Conservation (phyloP, 1,284 basidiomycete genomes). For the Sutorius eximius region DNA sequence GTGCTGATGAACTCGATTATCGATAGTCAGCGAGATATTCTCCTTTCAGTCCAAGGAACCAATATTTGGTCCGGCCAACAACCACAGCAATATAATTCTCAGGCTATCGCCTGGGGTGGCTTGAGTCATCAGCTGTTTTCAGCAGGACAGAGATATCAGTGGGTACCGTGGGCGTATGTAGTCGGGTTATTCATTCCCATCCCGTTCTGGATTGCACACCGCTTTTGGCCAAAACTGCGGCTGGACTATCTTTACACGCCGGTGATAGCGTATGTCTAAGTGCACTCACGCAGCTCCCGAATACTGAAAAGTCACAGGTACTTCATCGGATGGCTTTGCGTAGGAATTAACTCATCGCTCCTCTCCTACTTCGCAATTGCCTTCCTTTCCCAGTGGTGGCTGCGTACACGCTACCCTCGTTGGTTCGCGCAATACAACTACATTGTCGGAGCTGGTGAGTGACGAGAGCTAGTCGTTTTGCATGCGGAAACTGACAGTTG, state of each 20-base stretch:
- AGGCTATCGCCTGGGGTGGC: conserved; percentile 66
- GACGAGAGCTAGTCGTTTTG: neutral
- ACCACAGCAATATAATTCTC: conserved; percentile 57
- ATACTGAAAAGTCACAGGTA: conserved; percentile 31
- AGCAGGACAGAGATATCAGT: conserved; percentile 52
- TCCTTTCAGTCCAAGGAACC: conserved; percentile 47
- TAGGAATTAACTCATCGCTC: conserved; percentile 51
- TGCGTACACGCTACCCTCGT: conserved; percentile 54
- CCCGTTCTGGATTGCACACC: conserved; percentile 55
- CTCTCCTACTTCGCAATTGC: conserved; percentile 50
- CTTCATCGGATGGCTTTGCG: conserved; percentile 44
- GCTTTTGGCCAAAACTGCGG: conserved; percentile 41
- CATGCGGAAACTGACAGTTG: conserved; percentile 7
- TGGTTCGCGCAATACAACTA: conserved; percentile 57
- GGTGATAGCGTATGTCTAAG: conserved; percentile 38
- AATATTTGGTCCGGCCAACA: conserved; percentile 63
- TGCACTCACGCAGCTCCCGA: neutral
- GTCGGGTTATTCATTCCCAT: conserved; percentile 54
- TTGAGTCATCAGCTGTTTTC: conserved; percentile 59
- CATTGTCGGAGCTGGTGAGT: conserved; percentile 44
- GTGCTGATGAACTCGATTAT: conserved; percentile 59
- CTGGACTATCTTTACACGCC: conserved; percentile 48
- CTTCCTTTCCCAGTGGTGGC: conserved; percentile 55
- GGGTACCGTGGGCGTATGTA: conserved; percentile 56
- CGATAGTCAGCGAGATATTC: conserved; percentile 49